phyloP scores from a whole-genome alignment of 2,329 filamentous ascomycete species.

The Acrodontium crateriforme region DNA sequence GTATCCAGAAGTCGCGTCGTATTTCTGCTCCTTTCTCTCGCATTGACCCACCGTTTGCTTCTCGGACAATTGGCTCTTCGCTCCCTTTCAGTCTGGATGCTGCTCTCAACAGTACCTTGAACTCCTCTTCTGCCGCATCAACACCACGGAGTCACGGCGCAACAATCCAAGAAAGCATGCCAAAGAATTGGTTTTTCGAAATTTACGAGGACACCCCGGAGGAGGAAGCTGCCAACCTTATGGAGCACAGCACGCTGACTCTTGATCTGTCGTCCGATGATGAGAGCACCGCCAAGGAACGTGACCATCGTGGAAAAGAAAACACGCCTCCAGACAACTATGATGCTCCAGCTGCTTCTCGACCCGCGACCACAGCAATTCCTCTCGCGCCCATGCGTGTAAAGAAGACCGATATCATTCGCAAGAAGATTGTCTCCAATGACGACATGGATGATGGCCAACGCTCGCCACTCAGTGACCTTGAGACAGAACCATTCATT shows the following conservation, averaged over 20 bases:
- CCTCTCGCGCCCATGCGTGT: conserved; percentile 5
- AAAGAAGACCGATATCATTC: conserved; percentile 16
- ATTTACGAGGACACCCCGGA: conserved; percentile 88
- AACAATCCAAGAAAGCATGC: conserved; percentile 43
- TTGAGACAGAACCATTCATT: conserved; percentile 23
- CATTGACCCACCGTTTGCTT: conserved; percentile 55
- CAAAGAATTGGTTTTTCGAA: conserved; percentile 68
- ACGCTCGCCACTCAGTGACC: conserved; percentile 20
- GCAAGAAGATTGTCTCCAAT: conserved; percentile 14
- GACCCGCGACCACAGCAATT: conserved; percentile 1
- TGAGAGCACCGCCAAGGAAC: conserved; percentile 44
- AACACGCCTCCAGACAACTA: conserved; percentile 63
- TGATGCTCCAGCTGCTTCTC: conserved; percentile 14
- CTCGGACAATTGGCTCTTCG: conserved; percentile 27
- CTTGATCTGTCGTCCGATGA: conserved; percentile 87
- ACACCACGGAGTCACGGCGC: conserved; percentile 23
- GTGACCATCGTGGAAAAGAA: conserved; percentile 66
- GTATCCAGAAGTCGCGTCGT: conserved; percentile 47
- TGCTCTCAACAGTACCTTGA: conserved; percentile 64
- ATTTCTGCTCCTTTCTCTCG: conserved; percentile 52
- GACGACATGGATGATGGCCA: conserved; percentile 24
- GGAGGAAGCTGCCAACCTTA: conserved; percentile 80
- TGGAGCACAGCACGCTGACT: conserved; percentile 77
- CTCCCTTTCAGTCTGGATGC: conserved; percentile 74
- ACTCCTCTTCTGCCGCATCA: conserved; percentile 30